Evolutionary conservation across 2,329 filamentous ascomycete species (phyloP).

Genomic region (Nakataea oryzae): DNA sequence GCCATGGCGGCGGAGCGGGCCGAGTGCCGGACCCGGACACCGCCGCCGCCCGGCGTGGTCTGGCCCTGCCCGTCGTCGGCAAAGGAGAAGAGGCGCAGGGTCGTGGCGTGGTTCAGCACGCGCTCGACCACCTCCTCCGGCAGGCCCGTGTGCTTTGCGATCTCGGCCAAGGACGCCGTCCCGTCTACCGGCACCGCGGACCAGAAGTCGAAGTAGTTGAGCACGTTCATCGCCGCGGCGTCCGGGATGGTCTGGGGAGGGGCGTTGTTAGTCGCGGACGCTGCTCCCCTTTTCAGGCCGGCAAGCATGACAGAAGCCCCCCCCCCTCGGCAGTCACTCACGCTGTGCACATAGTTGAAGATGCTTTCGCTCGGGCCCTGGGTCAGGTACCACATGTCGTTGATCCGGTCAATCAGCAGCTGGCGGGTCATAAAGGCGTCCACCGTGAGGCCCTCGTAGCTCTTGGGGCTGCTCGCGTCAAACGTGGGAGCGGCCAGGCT

Average conservation of each 20-base stretch:
- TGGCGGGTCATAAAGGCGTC: slow-evolving; percentile 23
- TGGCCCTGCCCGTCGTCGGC: slow-evolving; percentile 4
- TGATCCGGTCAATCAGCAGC: slow-evolving; percentile 30
- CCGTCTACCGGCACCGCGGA: slow-evolving; percentile 35
- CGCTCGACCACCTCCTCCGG: slow-evolving; percentile 26
- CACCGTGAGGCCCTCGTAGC: neutral
- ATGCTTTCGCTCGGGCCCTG: slow-evolving; percentile 39
- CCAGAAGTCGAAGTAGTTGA: slow-evolving; percentile 44
- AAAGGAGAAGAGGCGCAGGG: slow-evolving; percentile 23
- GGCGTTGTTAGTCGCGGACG: neutral
- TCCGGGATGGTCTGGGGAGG: slow-evolving; percentile 2
- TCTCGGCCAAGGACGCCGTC: slow-evolving; percentile 28
- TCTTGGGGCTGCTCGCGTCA: neutral
- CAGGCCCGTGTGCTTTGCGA: slow-evolving; percentile 24
- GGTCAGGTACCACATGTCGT: slow-evolving; percentile 32
- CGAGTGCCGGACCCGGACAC: slow-evolving; percentile 23
- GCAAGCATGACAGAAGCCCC: neutral
- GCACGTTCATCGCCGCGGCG: slow-evolving; percentile 24
- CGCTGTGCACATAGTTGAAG: slow-evolving; percentile 16
- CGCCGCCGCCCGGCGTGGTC: slow-evolving; percentile 11
- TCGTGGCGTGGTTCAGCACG: slow-evolving; percentile 25
- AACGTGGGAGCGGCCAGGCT: neutral
- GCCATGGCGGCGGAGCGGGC: slow-evolving; percentile 26
- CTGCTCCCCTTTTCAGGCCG: neutral
- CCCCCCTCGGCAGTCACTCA: no score